Conservation (phyloP, 169 alveolate genomes). For the Blepharisma undulans region DNA sequence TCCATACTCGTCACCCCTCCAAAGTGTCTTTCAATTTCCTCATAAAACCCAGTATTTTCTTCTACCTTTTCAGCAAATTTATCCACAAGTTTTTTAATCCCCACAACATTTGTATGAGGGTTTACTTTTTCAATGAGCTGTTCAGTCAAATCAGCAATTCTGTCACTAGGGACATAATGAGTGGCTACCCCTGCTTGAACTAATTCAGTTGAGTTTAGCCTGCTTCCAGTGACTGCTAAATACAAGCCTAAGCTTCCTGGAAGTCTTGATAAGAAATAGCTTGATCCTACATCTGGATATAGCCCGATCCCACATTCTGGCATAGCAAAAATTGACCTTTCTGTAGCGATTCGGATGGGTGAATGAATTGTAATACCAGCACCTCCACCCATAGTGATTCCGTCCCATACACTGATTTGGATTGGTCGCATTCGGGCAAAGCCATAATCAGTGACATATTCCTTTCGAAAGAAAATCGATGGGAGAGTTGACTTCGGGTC, state of each 20-base stretch:
- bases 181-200: conserved; percentile 85
- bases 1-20: conserved; percentile 46
- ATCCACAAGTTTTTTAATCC: conserved; percentile 56
- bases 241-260: conserved; percentile 76
- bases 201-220: conserved; percentile 79
- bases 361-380: conserved; percentile 88
- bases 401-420: conserved; percentile 77
- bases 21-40: conserved; percentile 58
- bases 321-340: conserved; percentile 88
- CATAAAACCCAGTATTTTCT: not conserved
- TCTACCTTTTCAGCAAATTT: conserved; percentile 49
- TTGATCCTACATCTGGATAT: conserved; percentile 90
- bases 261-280: conserved; percentile 82
- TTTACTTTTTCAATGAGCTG: conserved; percentile 44
- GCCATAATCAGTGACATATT: conserved; percentile 73
- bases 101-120: conserved; percentile 29
- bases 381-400: conserved; percentile 92
- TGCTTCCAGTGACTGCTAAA: conserved; percentile 83
- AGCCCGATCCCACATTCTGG: conserved; percentile 90
- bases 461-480: conserved; percentile 67
- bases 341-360: conserved; percentile 85
- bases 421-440: conserved; percentile 73
- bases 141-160: conserved; percentile 41
- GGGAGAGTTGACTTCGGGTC: conserved; percentile 41
- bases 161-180: conserved; percentile 66